These are phyloP conservation scores for Leptographium flavum DNA, from an alignment of 2,329 filamentous ascomycete genomes.

Conservation along the genomic window DNA sequence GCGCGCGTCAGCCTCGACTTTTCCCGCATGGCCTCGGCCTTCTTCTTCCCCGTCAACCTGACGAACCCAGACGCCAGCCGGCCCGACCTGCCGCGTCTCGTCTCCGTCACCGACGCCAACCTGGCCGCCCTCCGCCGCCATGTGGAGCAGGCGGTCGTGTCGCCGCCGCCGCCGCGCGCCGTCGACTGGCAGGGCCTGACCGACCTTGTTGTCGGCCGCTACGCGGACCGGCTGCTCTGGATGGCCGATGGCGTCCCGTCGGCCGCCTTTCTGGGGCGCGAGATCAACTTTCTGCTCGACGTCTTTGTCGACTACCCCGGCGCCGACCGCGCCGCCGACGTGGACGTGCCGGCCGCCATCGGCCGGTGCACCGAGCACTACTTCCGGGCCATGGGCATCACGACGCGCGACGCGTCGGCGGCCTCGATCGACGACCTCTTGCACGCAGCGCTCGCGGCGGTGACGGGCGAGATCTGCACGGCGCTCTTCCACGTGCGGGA, in stretches of 20 bases:
- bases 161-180: not conserved
- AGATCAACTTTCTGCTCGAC: not conserved
- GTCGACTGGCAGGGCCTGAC: not conserved
- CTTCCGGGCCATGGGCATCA: not conserved
- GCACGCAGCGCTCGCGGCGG: conserved; percentile 3
- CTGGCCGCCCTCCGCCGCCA: not conserved
- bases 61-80: not conserved
- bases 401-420: not conserved
- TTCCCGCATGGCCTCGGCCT: conserved; percentile 2
- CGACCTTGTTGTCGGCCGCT: conserved; percentile 2
- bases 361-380: conserved; percentile 1
- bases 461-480: not conserved
- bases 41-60: conserved; percentile 4
- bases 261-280: not conserved
- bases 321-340: not conserved
- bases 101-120: not conserved
- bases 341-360: not conserved
- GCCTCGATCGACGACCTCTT: not conserved
- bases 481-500: not conserved
- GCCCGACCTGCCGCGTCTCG: not conserved
- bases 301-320: conserved; percentile 2
- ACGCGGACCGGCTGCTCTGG: not conserved
- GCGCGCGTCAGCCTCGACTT: conserved; percentile 1
- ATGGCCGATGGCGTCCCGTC: not conserved
- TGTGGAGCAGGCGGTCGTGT: not conserved